Evolutionary conservation across 768 basidiomycete genomes (phyloP).

Genomic region (Sporobolomyces pararoseus): DNA sequence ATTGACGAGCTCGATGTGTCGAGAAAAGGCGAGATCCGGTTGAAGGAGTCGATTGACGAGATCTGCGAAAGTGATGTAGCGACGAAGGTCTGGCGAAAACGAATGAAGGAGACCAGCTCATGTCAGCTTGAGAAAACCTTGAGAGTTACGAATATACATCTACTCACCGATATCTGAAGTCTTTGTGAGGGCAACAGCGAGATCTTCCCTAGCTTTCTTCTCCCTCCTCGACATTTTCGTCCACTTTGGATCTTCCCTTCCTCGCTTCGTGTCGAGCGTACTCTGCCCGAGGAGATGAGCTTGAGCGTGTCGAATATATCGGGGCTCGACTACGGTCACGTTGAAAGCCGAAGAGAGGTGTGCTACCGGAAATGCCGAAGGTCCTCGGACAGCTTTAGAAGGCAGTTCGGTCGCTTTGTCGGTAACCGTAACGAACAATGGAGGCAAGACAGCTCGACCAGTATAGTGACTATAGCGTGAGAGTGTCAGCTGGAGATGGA

Average conservation of each 20-base stretch:
- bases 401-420: background rate
- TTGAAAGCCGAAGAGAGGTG: constrained; percentile 4
- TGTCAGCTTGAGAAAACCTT: too few species aligned
- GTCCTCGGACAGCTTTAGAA: background rate
- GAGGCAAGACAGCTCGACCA: constrained; percentile 9
- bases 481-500: background rate
- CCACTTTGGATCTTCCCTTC: constrained; percentile 4
- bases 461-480: constrained; percentile 22
- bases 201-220: constrained; percentile 5
- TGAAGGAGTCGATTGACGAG: too few species aligned
- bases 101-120: too few species aligned
- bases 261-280: background rate
- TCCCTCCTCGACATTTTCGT: background rate
- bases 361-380: constrained; percentile 21
- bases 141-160: too few species aligned
- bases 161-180: constrained; percentile 17
- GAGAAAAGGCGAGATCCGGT: too few species aligned
- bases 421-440: constrained; percentile 14
- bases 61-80: too few species aligned
- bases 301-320: constrained; percentile 10
- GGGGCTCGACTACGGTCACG: constrained; percentile 21
- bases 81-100: too few species aligned
- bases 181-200: constrained; percentile 10
- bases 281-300: constrained; percentile 4
- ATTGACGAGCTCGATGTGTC: too few species aligned